Evolutionary conservation across 257 asterid genomes (phyloP).

Genomic region (Ilex asprella): DNA sequence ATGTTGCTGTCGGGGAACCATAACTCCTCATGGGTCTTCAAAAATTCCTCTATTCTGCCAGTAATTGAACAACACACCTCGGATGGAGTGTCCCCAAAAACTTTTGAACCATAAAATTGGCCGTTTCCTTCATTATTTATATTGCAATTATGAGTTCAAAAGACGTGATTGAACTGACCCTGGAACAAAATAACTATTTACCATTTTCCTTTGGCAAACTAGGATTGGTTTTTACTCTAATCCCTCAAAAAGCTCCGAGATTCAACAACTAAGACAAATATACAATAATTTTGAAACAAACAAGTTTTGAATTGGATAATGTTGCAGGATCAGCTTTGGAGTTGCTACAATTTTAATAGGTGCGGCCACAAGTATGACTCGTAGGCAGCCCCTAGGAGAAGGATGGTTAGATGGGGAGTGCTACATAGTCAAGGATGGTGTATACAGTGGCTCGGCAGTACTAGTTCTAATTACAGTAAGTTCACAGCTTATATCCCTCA

Average conservation of each 20-base stretch:
- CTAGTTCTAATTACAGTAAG: conserved; percentile 39
- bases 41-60: no score
- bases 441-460: conserved; percentile 46
- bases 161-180: background rate
- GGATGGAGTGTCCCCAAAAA: no score
- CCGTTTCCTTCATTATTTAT: no score
- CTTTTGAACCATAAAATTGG: no score
- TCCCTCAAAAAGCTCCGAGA: conserved; percentile 1
- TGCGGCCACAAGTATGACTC: conserved; percentile 67
- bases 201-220: conserved; percentile 27
- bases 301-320: background rate
- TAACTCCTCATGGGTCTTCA: no score
- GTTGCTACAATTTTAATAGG: conserved; percentile 37
- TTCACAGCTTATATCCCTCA: conserved; percentile 36
- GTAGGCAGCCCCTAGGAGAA: conserved; percentile 49
- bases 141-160: background rate
- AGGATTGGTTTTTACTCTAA: background rate
- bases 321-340: conserved; percentile 68
- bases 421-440: conserved; percentile 71
- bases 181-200: conserved; percentile 14
- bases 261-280: background rate
- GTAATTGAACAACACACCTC: background rate
- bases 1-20: no score
- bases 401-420: conserved; percentile 91
- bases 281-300: no score